Evolutionary conservation across 2,329 filamentous ascomycete species (phyloP), one percentile per base, ranked within the genome.

Genomic region (Colletotrichum trifolii): DNA sequence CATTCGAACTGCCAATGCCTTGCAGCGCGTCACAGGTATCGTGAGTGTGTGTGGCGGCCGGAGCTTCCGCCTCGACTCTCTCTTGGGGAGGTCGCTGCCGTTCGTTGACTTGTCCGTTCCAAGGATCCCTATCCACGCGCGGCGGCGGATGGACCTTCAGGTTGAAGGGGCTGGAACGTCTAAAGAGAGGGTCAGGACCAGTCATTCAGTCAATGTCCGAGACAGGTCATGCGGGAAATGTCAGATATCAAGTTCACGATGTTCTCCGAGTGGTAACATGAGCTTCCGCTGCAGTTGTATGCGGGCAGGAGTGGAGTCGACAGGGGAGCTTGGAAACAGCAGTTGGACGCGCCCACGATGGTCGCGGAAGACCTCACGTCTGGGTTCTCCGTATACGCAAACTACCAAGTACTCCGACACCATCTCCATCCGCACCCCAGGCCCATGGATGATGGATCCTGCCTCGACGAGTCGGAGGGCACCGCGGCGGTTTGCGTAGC

Each of bases 181-280:
- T 52, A 57, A 15, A 38, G 17, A 35, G 54, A 56, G 63, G 63
- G 58, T 48, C 58, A 25, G 25, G 25, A 25, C 25, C 25, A 25
- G 25, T 25, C 25, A 25, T 25, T 25, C 25, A 10, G 15, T 45
- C 49, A 38, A 36, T 56, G 60, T 57, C 58, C 63, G 42, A 57
- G 63, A 57, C 52, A 63, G 63, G 63, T 66, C 63, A 63, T 53
- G 63, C 59, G 58, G 58, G 45, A 40, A 40, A 39, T 53, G 58
- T 54, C 53, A 48, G 36, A 57, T 53, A 52, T 47, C 40, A 50
- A 36, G 62, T 53, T 47, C 58, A 35, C 53, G 55, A 54, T 54
- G 36, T 46, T 35, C 54, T 33, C 48, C 13, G 25, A 25, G 25
- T 25, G 25, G 25, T 25, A 25, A 25, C 25, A 25, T 25, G 25